Evolutionary conservation across 108 stramenopile genomes (phyloP).

Genomic region (Skeletonema potamos): DNA sequence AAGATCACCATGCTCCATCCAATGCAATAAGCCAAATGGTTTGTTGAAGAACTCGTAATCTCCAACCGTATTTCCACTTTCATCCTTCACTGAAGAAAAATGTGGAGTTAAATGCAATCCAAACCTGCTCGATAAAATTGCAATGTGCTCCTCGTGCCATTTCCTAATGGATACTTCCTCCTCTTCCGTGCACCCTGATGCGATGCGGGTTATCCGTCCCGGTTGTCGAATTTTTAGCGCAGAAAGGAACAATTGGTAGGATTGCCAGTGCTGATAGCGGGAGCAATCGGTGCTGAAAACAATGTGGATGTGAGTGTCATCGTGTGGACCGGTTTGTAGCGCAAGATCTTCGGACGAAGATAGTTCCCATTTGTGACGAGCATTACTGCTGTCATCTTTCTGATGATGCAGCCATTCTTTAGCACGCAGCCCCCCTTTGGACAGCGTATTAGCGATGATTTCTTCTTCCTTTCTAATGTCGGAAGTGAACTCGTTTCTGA

Average conservation of each 20-base stretch:
- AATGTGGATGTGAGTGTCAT: background rate
- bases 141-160: conserved; percentile 42
- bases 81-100: conserved; percentile 31
- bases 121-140: conserved; percentile 44
- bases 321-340: background rate
- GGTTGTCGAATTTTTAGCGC: conserved; percentile 57
- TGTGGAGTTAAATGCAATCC: conserved; percentile 65
- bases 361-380: background rate
- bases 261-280: conserved; percentile 88
- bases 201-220: conserved; percentile 85
- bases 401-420: background rate
- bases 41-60: conserved; percentile 88
- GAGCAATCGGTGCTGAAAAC: conserved; percentile 80
- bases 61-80: conserved; percentile 18
- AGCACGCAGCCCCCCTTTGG: background rate
- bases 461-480: background rate
- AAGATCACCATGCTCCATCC: conserved; percentile 56
- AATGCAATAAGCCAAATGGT: conserved; percentile 78
- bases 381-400: background rate
- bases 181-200: conserved; percentile 56
- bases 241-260: conserved; percentile 75
- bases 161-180: conserved; percentile 7
- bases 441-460: background rate
- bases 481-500: background rate
- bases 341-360: background rate